Evolutionary conservation across 1,284 basidiomycete species (phyloP).

Genomic region (Trametes hirsuta): DNA sequence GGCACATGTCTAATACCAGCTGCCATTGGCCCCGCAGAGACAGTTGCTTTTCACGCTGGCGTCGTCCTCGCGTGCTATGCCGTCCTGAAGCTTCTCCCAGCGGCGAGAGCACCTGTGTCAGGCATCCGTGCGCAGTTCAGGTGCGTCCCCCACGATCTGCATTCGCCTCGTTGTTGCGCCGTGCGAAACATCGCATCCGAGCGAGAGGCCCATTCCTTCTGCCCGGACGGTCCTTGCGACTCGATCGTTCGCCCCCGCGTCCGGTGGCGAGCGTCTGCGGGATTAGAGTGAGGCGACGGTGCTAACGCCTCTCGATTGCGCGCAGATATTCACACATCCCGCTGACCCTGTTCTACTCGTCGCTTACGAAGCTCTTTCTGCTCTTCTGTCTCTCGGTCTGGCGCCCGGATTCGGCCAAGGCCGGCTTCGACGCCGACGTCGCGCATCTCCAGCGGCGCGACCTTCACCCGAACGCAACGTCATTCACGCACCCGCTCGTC

Average conservation of each 20-base stretch:
- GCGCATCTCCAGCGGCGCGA: background rate
- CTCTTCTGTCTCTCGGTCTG: conserved; percentile 85
- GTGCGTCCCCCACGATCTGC: conserved; percentile 35
- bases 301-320: background rate
- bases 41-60: conserved; percentile 70
- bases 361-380: conserved; percentile 84
- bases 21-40: conserved; percentile 50
- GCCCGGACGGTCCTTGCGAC: background rate
- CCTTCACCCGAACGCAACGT: conserved; percentile 30
- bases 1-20: conserved; percentile 13
- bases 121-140: conserved; percentile 65
- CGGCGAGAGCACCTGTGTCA: conserved; percentile 37
- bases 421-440: background rate
- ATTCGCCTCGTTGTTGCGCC: background rate
- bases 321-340: conserved; percentile 73
- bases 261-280: no score
- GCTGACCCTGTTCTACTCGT: conserved; percentile 84
- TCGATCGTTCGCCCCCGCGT: no score
- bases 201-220: background rate
- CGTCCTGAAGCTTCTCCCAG: conserved; percentile 44
- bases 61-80: conserved; percentile 60
- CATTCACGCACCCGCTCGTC: conserved; percentile 38
- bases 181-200: background rate
- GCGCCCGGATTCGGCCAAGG: conserved; percentile 51
- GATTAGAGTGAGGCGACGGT: background rate